Evolutionary conservation across 495 filamentous ascomycete species (phyloP).

Genomic region (Xylaria longipes): DNA sequence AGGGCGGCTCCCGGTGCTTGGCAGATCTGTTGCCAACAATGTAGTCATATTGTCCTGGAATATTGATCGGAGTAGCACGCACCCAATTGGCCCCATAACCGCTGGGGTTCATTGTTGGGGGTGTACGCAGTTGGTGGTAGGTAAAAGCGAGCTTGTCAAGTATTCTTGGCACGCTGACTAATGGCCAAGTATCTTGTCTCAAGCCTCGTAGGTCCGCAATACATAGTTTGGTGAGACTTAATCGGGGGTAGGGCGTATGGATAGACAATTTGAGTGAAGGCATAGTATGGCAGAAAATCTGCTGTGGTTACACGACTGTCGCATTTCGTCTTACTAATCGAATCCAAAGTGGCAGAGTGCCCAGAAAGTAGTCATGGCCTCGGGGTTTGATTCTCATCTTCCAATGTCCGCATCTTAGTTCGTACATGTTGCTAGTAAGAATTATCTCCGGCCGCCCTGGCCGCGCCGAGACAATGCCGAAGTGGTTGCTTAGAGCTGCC

Average conservation of each 20-base stretch:
- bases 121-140: too few species aligned
- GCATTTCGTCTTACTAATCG: background rate
- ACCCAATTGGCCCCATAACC: background rate
- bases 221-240: too few species aligned
- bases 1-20: constrained; percentile 4
- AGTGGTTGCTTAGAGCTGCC: constrained; percentile 11
- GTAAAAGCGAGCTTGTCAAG: too few species aligned
- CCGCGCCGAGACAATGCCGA: constrained; percentile 22
- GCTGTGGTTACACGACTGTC: background rate
- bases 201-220: too few species aligned
- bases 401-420: background rate
- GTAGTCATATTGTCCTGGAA: background rate
- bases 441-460: background rate
- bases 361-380: background rate
- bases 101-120: background rate
- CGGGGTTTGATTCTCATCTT: background rate
- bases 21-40: constrained; percentile 7
- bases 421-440: background rate
- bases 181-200: too few species aligned
- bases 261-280: background rate
- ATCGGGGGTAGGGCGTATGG: background rate
- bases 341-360: background rate
- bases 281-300: background rate
- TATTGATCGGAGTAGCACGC: background rate
- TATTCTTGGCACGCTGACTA: too few species aligned